A percentile compares a stretch with the other conserved stretches of the same genome.
Evolutionary conservation across 139 green algal genomes (phyloP).

Genomic region (Coccomyxa sp.): DNA sequence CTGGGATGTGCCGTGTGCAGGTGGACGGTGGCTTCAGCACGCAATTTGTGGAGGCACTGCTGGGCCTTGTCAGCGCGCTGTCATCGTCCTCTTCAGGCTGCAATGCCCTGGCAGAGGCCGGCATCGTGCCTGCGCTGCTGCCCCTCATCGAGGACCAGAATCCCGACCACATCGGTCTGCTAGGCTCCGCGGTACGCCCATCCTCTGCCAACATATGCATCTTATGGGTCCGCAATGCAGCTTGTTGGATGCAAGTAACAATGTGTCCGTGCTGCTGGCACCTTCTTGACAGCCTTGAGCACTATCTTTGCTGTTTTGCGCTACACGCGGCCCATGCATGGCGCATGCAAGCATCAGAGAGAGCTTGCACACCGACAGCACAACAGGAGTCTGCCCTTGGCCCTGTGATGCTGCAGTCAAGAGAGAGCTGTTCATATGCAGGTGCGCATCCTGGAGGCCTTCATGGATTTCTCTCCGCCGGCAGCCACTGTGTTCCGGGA

Average conservation of each 20-base stretch:
- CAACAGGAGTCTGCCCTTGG: too few relatives aligned
- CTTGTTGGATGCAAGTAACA: not conserved
- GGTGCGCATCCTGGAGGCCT: conserved; percentile 69
- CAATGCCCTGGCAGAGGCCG: conserved; percentile 71
- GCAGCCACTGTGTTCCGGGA: conserved; percentile 75
- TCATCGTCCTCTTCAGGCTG: conserved; percentile 63
- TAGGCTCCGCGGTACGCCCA: conserved; percentile 62
- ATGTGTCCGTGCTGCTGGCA: not conserved
- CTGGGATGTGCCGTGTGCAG: too few relatives aligned
- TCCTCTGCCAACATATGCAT: conserved; percentile 43
- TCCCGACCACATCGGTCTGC: conserved; percentile 58
- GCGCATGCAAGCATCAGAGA: too few relatives aligned
- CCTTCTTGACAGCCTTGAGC: not conserved
- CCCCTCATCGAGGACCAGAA: conserved; percentile 65
- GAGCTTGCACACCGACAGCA: too few relatives aligned
- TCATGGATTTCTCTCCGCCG: conserved; percentile 78
- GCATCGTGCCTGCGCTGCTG: conserved; percentile 80
- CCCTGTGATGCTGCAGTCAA: not conserved
- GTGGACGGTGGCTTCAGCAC: too few relatives aligned
- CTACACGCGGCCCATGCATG: too few relatives aligned
- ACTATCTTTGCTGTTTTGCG: not conserved
- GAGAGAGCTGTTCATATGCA: too few relatives aligned
- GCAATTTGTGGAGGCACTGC: conserved; percentile 78
- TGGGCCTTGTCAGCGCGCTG: conserved; percentile 73
- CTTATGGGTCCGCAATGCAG: not conserved